Evolutionary conservation across 1,139 yeast genomes (phyloP), one percentile per base, ranked within the genome.

Genomic region (Hemisphaericaspora subhashii): DNA sequence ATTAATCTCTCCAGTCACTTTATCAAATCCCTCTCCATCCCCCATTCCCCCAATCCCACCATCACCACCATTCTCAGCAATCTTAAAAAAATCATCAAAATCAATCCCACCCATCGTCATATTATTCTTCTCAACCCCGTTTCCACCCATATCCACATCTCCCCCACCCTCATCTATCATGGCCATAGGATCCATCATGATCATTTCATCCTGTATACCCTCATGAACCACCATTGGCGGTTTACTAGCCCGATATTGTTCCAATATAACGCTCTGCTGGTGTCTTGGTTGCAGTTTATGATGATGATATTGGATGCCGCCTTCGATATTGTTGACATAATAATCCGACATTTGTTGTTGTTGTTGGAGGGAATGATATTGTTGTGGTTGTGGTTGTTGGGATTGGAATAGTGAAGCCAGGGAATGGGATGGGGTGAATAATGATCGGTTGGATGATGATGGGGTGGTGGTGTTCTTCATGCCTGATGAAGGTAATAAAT

Each of bases 401-500:
- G 39, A 14, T 42, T 39, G 16, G 41, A 40, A 26, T 40, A 30
- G 18, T 46, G 47, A 15, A 43, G 48, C 36, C n/a, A 23, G 9
- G 14, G 26, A 9, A 21, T 21, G 17, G 15, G 9, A n/a, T n/a
- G n/a, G n/a, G n/a, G n/a, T n/a, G n/a, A n/a, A n/a, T n/a, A n/a
- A n/a, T n/a, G n/a, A n/a, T n/a, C 8, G 8, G 6, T 13, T 33
- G 25, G 31, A 5, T 34, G 37, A 14, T 40, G 37, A 7, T 23
- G 41, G n/a, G n/a, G 13, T 26, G 35, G 18, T 22, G 20, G 20
- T 21, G 31, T 5, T 22, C 18, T 20, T 9, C 37, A 38, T 18
- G 12, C 26, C 34, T 7, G 37, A 13, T 20, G 45, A 36, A 11
- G 61, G 57, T 26, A 57, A 46, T 17, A 52, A 47, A 38, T 55